Evolutionary conservation across 257 asterid genomes (phyloP).

Genomic region (Solanum corneliomulleri): DNA sequence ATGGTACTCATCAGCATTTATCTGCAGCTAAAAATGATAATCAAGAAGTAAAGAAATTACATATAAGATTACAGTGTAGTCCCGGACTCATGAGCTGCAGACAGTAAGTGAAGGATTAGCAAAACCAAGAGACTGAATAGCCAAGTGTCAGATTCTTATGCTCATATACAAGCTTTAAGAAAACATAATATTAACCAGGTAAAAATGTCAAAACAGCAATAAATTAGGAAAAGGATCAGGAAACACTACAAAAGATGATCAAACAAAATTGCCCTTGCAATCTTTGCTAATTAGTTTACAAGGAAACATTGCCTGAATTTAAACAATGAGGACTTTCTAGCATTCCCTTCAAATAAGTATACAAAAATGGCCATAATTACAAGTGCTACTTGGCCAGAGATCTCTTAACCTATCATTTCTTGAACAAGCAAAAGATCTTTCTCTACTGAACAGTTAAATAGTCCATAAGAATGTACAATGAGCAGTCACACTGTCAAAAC

Average conservation of each 20-base stretch:
- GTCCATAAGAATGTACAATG: conserved; percentile 53
- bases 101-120: not conserved
- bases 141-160: not conserved
- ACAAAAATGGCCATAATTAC: conserved; percentile 52
- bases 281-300: not conserved
- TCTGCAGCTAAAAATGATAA: not conserved
- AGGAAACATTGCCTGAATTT: conserved; percentile 5
- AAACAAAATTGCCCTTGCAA: not conserved
- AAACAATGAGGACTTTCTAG: conserved; percentile 13
- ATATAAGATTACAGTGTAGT: not conserved
- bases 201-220: not conserved
- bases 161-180: not conserved
- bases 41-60: not conserved
- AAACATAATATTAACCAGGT: not conserved
- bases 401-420: conserved; percentile 1
- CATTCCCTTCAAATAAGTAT: conserved; percentile 3
- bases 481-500: conserved; percentile 34
- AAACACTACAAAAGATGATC: not conserved
- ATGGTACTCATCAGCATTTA: not conserved
- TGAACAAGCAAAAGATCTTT: conserved; percentile 2
- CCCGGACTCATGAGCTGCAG: not conserved
- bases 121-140: not conserved
- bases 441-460: conserved; percentile 28
- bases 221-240: not conserved
- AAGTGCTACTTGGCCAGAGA: conserved; percentile 37